Evolutionary conservation across 805 yeast species (phyloP), one percentile per base, ranked within the genome.

Genomic region (Zygoascus ofunaensis): DNA sequence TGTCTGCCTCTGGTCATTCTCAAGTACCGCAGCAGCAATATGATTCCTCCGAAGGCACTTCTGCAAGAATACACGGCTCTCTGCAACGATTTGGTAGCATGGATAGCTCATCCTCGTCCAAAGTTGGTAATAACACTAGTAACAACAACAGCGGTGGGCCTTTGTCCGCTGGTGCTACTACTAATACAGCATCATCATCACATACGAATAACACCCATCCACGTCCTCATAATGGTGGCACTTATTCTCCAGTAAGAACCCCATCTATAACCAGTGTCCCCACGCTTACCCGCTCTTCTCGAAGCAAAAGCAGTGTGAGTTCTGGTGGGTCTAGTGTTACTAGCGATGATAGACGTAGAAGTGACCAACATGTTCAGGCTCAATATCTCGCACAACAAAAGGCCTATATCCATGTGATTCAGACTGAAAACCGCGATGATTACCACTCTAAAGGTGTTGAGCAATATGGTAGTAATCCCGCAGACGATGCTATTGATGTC

Each of bases 391-490:
- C 79, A 2, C 89, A 82, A 55, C 92, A 84, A 56, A 72, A 72
- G 53, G 73, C 78, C 0, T 83, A 83, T 54, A 60, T 84, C 46
- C 74, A 73, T 45, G 76, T 76, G 55, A 73, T 83, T 55, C 71
- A 74, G 47, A 78, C 78, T 50, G 80, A 76, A 49, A 64, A 69
- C 34, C 73, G 68, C 3, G 86, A 82, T 59, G 92, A 83, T 53
- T 81, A 81, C 58, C 80, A 81, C 56, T 80, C 85, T 10, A 77
- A 77, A 51, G 85, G 81, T 3, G 75, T 80, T 35, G 66, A 76
- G 0, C 62, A 52, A 17, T 55, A 57, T 18, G 64, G 63, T 4
- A 44, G 50, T 3, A 58, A 54, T 14, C 48, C 52, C 5, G 54
- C 48, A 7, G 60, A 52, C 2, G 62, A 55, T 10, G 54, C 43